Evolutionary conservation across 1,284 basidiomycete species (phyloP).

Genomic region (Papiliotrema nemorosa): DNA sequence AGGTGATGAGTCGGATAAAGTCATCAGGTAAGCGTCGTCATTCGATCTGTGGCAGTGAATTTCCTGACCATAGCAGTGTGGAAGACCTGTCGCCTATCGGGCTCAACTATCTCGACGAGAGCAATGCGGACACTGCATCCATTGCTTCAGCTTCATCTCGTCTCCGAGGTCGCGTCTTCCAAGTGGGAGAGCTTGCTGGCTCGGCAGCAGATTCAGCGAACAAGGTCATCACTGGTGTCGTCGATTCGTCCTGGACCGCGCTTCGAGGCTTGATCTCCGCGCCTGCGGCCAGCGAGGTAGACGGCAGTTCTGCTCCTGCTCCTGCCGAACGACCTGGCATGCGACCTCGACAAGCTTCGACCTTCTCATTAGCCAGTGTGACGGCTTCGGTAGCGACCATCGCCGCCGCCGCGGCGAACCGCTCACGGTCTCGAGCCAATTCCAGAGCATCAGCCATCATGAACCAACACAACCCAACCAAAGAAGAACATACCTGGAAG

Average conservation of each 20-base stretch:
- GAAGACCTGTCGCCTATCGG: conserved; percentile 74
- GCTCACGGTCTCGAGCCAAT: conserved; percentile 33
- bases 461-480: conserved; percentile 11
- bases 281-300: conserved; percentile 32
- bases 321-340: conserved; percentile 16
- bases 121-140: conserved; percentile 39
- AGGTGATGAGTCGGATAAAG: conserved; percentile 58
- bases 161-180: conserved; percentile 66
- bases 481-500: conserved; percentile 35
- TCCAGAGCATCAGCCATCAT: conserved; percentile 51
- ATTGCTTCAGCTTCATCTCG: conserved; percentile 46
- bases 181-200: conserved; percentile 68
- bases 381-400: conserved; percentile 62
- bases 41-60: conserved; percentile 5
- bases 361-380: conserved; percentile 75
- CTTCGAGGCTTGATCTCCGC: conserved; percentile 60
- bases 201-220: conserved; percentile 68
- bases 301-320: conserved; percentile 14
- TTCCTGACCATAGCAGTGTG: conserved; percentile 52
- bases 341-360: conserved; percentile 62
- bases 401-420: conserved; percentile 44
- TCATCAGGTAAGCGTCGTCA: conserved; percentile 54
- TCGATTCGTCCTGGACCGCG: conserved; percentile 77
- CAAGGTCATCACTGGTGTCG: conserved; percentile 76
- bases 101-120: conserved; percentile 49